Evolutionary conservation across 768 basidiomycete species (phyloP).

Genomic region (Candolleomyces eurysporus): DNA sequence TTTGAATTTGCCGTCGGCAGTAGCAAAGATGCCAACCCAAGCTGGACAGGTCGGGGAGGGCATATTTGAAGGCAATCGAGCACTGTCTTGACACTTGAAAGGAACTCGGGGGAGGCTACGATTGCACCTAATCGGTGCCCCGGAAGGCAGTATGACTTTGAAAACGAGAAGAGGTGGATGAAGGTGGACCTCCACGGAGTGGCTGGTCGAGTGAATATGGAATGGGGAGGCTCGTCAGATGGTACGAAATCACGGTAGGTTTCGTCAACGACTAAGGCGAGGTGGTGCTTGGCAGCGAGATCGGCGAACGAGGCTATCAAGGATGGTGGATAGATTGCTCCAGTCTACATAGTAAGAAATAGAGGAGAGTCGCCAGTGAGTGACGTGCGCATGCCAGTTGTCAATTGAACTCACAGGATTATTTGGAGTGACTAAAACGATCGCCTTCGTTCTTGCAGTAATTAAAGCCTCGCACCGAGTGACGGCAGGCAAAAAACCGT

Average conservation of each 20-base stretch:
- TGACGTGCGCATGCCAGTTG: not conserved
- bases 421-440: constrained; percentile 75
- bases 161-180: constrained; percentile 77
- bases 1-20: constrained; percentile 15
- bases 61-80: constrained; percentile 84
- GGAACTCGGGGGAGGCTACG: constrained; percentile 55
- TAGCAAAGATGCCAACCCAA: constrained; percentile 60
- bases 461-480: constrained; percentile 50
- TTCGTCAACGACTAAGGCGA: constrained; percentile 82
- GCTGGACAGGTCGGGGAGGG: constrained; percentile 69
- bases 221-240: constrained; percentile 51
- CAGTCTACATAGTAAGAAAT: constrained; percentile 44
- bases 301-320: constrained; percentile 58
- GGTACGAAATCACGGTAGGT: constrained; percentile 82
- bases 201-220: constrained; percentile 41
- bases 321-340: constrained; percentile 59
- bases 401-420: constrained; percentile 53
- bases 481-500: constrained; percentile 61
- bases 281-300: constrained; percentile 49
- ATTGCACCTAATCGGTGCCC: constrained; percentile 79
- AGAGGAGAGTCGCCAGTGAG: not conserved
- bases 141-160: constrained; percentile 78
- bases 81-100: constrained; percentile 46
- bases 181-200: constrained; percentile 58
- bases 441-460: constrained; percentile 59